These are phyloP conservation scores for Phenoliferia sp. DNA, from an alignment of 1,284 basidiomycete genomes.

Conservation along the genomic window DNA sequence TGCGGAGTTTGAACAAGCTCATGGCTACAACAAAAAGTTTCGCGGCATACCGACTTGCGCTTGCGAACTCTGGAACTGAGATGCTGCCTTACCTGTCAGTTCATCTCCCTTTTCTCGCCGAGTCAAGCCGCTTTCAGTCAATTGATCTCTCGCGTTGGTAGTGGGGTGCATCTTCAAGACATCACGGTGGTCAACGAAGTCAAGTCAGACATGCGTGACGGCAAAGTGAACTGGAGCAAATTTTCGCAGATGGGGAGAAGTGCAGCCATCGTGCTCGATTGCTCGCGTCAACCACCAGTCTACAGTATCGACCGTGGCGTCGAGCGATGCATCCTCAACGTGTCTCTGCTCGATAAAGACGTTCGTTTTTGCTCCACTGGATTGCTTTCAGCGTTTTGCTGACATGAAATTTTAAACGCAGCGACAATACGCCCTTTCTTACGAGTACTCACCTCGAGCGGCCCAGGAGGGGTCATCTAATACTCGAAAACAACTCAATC, in stretches of 20 bases:
- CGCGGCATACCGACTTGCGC: slow-evolving; percentile 38
- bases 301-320: slow-evolving; percentile 27
- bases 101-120: neutral
- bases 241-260: slow-evolving; percentile 35
- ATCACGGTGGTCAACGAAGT: slow-evolving; percentile 38
- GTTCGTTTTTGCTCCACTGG: neutral
- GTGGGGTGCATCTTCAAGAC: slow-evolving; percentile 40
- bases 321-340: slow-evolving; percentile 21
- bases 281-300: slow-evolving; percentile 27
- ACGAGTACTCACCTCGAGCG: slow-evolving; percentile 20
- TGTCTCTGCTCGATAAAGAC: slow-evolving; percentile 22
- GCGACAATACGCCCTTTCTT: slow-evolving; percentile 22
- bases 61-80: slow-evolving; percentile 33
- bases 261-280: slow-evolving; percentile 36
- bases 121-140: neutral
- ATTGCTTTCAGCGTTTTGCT: neutral
- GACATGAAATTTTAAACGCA: neutral
- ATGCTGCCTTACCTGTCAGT: slow-evolving; percentile 39
- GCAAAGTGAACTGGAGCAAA: slow-evolving; percentile 40
- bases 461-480: neutral
- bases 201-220: slow-evolving; percentile 37
- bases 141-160: slow-evolving; percentile 6
- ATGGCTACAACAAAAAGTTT: slow-evolving; percentile 37
- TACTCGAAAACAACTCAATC: neutral
- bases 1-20: slow-evolving; percentile 36